These are phyloP conservation scores for Austroboletus olivaceoglutinosus DNA, from an alignment of 1,284 basidiomycete genomes.

Conservation along the genomic window DNA sequence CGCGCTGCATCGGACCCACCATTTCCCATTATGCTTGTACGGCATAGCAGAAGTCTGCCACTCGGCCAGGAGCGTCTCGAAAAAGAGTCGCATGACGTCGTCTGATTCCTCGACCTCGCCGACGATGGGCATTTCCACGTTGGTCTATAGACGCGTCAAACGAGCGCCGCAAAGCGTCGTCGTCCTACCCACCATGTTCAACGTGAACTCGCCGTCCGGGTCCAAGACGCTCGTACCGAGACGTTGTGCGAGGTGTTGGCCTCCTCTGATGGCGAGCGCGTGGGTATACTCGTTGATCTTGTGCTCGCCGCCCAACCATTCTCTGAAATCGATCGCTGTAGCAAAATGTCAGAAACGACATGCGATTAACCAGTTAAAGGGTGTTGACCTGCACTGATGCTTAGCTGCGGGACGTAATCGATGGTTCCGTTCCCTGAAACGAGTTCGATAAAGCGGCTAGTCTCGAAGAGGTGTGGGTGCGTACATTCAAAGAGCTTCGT, in stretches of 20 bases:
- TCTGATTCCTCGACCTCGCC: constrained; percentile 28
- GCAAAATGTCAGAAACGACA: constrained; percentile 20
- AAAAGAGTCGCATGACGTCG: constrained; percentile 37
- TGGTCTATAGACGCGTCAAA: constrained; percentile 33
- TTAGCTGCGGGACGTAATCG: constrained; percentile 56
- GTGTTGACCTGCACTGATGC: constrained; percentile 48
- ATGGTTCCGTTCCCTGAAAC: constrained; percentile 69
- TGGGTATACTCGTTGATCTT: constrained; percentile 78
- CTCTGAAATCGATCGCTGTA: constrained; percentile 72
- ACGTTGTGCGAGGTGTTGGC: constrained; percentile 59
- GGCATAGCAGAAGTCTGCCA: constrained; percentile 36
- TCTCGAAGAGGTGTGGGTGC: constrained; percentile 9
- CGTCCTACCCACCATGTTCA: constrained; percentile 64
- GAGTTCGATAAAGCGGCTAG: constrained; percentile 4
- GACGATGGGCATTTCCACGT: constrained; percentile 56
- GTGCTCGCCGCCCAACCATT: constrained; percentile 81
- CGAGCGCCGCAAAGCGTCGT: not conserved
- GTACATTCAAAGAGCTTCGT: constrained; percentile 60
- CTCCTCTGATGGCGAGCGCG: constrained; percentile 71
- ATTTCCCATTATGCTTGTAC: constrained; percentile 58
- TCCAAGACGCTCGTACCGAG: constrained; percentile 68
- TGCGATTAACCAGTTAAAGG: not conserved
- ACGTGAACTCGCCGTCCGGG: constrained; percentile 59
- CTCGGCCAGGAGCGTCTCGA: constrained; percentile 39
- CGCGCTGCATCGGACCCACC: constrained; percentile 71